Evolutionary conservation across 2,329 filamentous ascomycete genomes (phyloP), one percentile per base, ranked within the genome.

Genomic region (Raffaelea ambrosiae): DNA sequence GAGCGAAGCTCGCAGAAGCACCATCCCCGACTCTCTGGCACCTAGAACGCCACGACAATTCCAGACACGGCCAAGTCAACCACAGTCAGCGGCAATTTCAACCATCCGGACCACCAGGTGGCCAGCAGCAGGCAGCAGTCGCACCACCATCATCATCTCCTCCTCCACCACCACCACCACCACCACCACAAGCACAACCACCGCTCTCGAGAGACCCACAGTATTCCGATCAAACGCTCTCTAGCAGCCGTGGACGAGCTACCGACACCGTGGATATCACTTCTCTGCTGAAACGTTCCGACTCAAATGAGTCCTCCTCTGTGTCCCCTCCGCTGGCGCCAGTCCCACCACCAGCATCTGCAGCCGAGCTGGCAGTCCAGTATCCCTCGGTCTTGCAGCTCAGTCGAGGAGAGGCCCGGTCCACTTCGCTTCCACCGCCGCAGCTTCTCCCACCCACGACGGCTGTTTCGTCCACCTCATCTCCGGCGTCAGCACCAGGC

Each of bases 181-280:
- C 45, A 43, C 31, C 43, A 16, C 45, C 31, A 38, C 35, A 33
- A 18, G 43, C 20, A 18, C 44, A 40, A 14, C 9, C 3, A 11
- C 26, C 26, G 26, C 7, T 29, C 26, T n/a, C n/a, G n/a, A n/a
- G 26, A 29, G 26, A 29, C 26, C 26, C 13, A 7, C 26, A 29
- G 13, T 13, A 29, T 7, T 13, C 11, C 22, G 21, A 21, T 13
- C 11, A 50, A 51, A 57, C 59, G 61, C 54, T 49, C 57, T 49
- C 46, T 58, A 59, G 65, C 65, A 59, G 29, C 52, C 52, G 49
- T 60, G 62, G 57, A 57, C 57, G 54, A 65, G 62, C 62, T 57
- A 75, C 75, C 77, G 79, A 73, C 81, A 90, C 76, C 79, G 84
- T 95, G 89, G 89, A 95, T 90, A 94, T 95, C 85, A 81, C 86